Percentiles rank a stretch among this genome's conserved stretches.
These are phyloP conservation scores for Auxenochlorella protothecoides DNA, from an alignment of 139 green algal species.

Conservation along the genomic window DNA sequence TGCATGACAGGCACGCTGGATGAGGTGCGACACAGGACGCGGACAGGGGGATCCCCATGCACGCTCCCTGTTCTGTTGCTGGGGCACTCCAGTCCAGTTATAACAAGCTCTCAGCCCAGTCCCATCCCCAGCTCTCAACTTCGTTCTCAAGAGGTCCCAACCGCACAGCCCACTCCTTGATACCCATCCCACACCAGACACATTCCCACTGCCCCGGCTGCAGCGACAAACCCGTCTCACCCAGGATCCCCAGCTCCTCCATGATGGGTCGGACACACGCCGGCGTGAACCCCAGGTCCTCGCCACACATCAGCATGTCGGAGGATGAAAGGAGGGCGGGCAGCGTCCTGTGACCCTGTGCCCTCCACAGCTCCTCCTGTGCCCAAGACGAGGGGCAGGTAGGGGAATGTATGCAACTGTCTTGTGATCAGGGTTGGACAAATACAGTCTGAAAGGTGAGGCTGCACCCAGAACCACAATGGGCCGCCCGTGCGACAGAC, in stretches of 20 bases:
- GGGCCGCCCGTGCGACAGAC: too few relatives aligned
- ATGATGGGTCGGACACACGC: conserved; percentile 82
- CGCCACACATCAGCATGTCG: conserved; percentile 90
- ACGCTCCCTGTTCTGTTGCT: too few relatives aligned
- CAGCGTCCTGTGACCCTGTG: conserved; percentile 67
- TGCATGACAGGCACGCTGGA: too few relatives aligned
- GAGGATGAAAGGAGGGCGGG: conserved; percentile 66
- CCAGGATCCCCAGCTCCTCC: conserved; percentile 80
- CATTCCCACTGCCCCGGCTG: too few relatives aligned
- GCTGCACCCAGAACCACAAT: too few relatives aligned
- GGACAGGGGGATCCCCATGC: too few relatives aligned
- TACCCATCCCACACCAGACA: too few relatives aligned
- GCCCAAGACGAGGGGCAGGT: not conserved
- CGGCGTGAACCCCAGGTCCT: conserved; percentile 90
- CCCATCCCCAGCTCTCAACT: not conserved
- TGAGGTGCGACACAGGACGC: too few relatives aligned
- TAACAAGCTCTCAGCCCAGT: not conserved
- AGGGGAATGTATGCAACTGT: not conserved
- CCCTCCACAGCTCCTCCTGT: conserved; percentile 69
- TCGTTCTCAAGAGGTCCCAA: too few relatives aligned
- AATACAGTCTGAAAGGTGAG: not conserved
- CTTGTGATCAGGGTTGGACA: not conserved
- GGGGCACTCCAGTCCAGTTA: not conserved
- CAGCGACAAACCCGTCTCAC: conserved; percentile 24
- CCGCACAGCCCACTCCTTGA: too few relatives aligned